Evolutionary conservation across 1,284 basidiomycete genomes (phyloP).

Genomic region (Marasmius oreades): DNA sequence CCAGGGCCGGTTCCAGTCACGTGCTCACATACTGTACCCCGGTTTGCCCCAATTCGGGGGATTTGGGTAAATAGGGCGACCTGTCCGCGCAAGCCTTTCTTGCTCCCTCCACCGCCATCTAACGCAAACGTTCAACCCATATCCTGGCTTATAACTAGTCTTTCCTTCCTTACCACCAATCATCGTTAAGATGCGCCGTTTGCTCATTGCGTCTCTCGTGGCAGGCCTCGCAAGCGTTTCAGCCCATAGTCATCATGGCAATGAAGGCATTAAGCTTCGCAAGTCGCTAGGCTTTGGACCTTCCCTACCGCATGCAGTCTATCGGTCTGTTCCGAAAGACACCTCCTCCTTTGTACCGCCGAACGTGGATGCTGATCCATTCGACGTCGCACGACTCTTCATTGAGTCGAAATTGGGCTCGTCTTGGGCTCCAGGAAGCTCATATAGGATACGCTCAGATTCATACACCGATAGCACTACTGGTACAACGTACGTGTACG

Average conservation of each 20-base stretch:
- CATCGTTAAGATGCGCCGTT: constrained; percentile 12
- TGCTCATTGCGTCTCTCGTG: constrained; percentile 15
- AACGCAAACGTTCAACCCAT: not conserved
- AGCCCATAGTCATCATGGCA: constrained; percentile 5
- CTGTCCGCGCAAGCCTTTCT: not conserved
- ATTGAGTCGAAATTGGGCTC: constrained; percentile 44
- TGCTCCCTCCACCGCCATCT: constrained; percentile 2
- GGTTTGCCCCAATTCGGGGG: not conserved
- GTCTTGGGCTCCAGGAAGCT: constrained; percentile 33
- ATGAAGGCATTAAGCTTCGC: constrained; percentile 29
- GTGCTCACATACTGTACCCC: too few species aligned
- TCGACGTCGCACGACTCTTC: constrained; percentile 60
- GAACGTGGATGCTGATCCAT: constrained; percentile 41
- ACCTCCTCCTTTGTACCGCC: constrained; percentile 38
- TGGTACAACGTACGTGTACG: constrained; percentile 83
- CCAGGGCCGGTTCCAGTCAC: too few species aligned
- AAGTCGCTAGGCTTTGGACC: constrained; percentile 85
- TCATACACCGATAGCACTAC: constrained; percentile 85
- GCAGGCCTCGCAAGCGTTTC: constrained; percentile 12
- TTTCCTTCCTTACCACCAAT: not conserved
- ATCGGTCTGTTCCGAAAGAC: constrained; percentile 48
- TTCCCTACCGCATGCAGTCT: constrained; percentile 67
- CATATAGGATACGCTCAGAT: constrained; percentile 67
- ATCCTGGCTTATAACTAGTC: not conserved
- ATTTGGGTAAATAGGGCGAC: not conserved